phyloP scores from a whole-genome alignment of 2,329 filamentous ascomycete genomes.

The Sporothrix variecibatus region DNA sequence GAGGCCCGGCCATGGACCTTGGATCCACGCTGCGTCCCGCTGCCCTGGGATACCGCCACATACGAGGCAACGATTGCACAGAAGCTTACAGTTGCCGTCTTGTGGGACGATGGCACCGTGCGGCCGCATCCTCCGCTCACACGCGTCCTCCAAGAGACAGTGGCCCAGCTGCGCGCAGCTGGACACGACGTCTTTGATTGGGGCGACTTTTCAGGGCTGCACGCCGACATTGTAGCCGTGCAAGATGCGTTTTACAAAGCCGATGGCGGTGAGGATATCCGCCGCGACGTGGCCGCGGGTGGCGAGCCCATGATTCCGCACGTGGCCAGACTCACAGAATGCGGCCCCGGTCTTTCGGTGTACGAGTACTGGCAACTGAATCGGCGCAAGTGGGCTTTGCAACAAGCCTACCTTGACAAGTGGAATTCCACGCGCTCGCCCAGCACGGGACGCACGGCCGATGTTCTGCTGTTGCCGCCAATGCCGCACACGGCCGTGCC shows the following conservation, averaged over 20 bases:
- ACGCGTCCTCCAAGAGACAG: slow-evolving; percentile 54
- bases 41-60: slow-evolving; percentile 51
- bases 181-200: slow-evolving; percentile 59
- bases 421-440: slow-evolving; percentile 52
- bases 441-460: slow-evolving; percentile 49
- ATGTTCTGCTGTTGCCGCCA: slow-evolving; percentile 59
- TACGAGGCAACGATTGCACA: slow-evolving; percentile 47
- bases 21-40: slow-evolving; percentile 67
- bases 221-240: slow-evolving; percentile 47
- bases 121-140: slow-evolving; percentile 59
- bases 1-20: slow-evolving; percentile 60
- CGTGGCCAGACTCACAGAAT: slow-evolving; percentile 58
- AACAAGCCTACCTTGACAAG: slow-evolving; percentile 59
- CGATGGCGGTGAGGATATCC: slow-evolving; percentile 65
- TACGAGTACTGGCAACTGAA: slow-evolving; percentile 70
- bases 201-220: slow-evolving; percentile 50
- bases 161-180: slow-evolving; percentile 39
- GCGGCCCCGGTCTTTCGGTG: slow-evolving; percentile 56
- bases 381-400: slow-evolving; percentile 53
- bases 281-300: slow-evolving; percentile 52
- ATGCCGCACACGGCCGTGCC: slow-evolving; percentile 62
- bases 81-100: slow-evolving; percentile 22
- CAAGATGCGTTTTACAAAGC: slow-evolving; percentile 61
- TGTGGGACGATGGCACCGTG: slow-evolving; percentile 41
- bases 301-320: slow-evolving; percentile 63